Percentiles rank a stretch among this genome's conserved stretches.
Conservation (phyloP, 2,329 filamentous ascomycete genomes). For the Fusarium pilosicola region DNA sequence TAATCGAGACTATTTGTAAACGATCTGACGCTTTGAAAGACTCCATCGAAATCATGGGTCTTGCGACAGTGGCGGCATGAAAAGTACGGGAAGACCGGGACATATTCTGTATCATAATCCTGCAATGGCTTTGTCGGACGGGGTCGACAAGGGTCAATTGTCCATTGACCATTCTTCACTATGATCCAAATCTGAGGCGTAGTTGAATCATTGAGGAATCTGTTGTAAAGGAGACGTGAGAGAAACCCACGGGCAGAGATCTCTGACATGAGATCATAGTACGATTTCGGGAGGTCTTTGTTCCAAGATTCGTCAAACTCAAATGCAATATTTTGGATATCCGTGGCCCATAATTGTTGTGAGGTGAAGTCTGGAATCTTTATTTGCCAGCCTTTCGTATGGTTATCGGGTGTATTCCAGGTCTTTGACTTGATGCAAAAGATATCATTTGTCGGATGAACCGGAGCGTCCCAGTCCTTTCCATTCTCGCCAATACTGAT, state of each 20-base stretch:
- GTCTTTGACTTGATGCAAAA: background rate
- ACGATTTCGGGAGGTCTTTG: background rate
- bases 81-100: fast-evolving
- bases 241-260: background rate
- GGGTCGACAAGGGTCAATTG: fast-evolving
- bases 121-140: background rate
- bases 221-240: background rate
- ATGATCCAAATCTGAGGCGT: background rate
- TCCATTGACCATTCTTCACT: background rate
- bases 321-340: background rate
- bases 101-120: background rate
- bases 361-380: background rate
- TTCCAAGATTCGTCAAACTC: background rate
- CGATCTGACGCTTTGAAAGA: fast-evolving
- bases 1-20: fast-evolving
- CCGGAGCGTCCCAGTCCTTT: background rate
- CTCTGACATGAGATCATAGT: background rate
- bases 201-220: fast-evolving
- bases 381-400: fast-evolving
- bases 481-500: background rate
- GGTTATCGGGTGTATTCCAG: background rate
- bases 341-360: fast-evolving
- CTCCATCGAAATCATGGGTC: background rate
- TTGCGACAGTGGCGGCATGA: background rate
- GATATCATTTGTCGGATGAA: background rate